These are phyloP conservation scores for Trifolium repens DNA, from an alignment of 306 rosid genomes.

Conservation along the genomic window DNA sequence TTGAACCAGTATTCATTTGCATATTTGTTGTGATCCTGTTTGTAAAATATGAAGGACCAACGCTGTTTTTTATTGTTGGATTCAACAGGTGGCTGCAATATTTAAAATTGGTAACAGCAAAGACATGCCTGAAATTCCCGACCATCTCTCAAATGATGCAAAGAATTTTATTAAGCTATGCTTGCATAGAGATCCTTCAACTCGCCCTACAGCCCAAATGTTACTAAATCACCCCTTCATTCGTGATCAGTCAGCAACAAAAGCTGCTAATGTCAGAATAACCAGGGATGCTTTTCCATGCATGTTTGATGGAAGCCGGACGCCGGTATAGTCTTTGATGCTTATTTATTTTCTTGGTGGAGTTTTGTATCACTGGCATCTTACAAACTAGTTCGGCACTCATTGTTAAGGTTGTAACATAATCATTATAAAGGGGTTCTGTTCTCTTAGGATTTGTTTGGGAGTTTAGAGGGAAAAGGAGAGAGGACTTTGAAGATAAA, in stretches of 20 bases:
- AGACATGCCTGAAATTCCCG: conserved; percentile 94
- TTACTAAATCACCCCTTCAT: conserved; percentile 82
- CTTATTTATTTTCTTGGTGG: conserved; percentile 26
- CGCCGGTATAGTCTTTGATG: conserved; percentile 67
- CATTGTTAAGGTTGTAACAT: neutral
- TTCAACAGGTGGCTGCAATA: conserved; percentile 92
- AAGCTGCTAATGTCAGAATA: conserved; percentile 63
- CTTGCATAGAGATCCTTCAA: conserved; percentile 80
- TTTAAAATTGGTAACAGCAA: conserved; percentile 97
- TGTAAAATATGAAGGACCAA: conserved; percentile 38
- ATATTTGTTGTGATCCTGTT: conserved; percentile 29
- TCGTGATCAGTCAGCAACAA: conserved; percentile 75
- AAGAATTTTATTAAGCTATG: conserved; percentile 75
- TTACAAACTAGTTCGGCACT: conserved; percentile 8
- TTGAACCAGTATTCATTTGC: conserved; percentile 32
- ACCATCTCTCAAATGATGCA: conserved; percentile 83
- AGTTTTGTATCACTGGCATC: conserved; percentile 33
- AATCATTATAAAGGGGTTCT: neutral
- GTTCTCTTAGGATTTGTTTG: neutral
- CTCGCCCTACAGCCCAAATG: conserved; percentile 73
- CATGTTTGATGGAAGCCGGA: conserved; percentile 83
- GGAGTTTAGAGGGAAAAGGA: neutral
- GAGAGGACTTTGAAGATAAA: no score
- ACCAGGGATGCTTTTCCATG: conserved; percentile 76
- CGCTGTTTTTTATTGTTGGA: conserved; percentile 39